These are phyloP conservation scores for Suhomyces faveliae DNA, from an alignment of 805 yeast genomes.

Conservation along the genomic window DNA sequence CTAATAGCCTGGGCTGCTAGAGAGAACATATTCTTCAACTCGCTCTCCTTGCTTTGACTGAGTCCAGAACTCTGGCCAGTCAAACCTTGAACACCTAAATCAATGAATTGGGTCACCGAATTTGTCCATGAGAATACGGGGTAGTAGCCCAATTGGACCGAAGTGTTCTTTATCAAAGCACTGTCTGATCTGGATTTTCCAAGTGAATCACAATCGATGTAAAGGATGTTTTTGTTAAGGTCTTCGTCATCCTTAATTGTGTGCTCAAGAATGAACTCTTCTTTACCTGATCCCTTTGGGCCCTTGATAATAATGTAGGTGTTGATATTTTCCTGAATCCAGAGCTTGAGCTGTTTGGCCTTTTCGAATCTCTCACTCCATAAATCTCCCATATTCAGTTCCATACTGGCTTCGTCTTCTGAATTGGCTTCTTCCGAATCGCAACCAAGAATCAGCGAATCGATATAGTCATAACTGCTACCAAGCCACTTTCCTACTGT, in stretches of 20 bases:
- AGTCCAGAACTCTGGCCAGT: constrained; percentile 94
- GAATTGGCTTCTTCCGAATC: constrained; percentile 27
- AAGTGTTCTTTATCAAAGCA: constrained; percentile 61
- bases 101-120: constrained; percentile 72
- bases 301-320: constrained; percentile 90
- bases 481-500: constrained; percentile 24
- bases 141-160: constrained; percentile 81
- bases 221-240: constrained; percentile 48
- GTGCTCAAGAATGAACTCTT: constrained; percentile 69
- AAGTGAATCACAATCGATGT: constrained; percentile 76
- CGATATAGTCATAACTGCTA: constrained; percentile 37
- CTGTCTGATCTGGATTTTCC: constrained; percentile 74
- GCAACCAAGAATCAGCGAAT: constrained; percentile 21
- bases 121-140: constrained; percentile 95
- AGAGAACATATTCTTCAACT: constrained; percentile 74
- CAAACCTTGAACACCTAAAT: constrained; percentile 81
- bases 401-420: constrained; percentile 21
- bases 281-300: constrained; percentile 94
- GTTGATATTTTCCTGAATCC: constrained; percentile 86
- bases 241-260: constrained; percentile 55
- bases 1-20: constrained; percentile 73
- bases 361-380: constrained; percentile 75
- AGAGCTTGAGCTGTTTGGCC: constrained; percentile 65
- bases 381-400: constrained; percentile 26
- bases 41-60: constrained; percentile 78